Conservation (phyloP, 2,329 filamentous ascomycete species). For the Helotiales sp. region DNA sequence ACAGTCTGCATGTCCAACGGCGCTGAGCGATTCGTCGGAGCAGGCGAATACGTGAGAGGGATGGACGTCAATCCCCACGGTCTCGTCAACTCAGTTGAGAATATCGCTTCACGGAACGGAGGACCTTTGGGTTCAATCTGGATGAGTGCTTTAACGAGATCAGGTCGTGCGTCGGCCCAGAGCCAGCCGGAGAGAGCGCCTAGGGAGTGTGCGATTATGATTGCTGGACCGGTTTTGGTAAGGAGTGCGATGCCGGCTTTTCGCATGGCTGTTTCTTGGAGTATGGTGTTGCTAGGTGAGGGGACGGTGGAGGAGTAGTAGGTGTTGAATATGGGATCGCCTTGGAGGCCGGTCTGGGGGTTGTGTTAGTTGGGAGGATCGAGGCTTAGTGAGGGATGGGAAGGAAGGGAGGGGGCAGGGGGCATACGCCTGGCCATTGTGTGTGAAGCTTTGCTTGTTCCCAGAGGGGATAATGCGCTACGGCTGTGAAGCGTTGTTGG, state of each 20-base stretch:
- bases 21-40: slow-evolving; percentile 44
- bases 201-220: slow-evolving; percentile 48
- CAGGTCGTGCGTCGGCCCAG: slow-evolving; percentile 49
- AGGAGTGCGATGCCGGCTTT: slow-evolving; percentile 47
- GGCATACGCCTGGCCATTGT: slow-evolving; percentile 47
- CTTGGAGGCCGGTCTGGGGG: slow-evolving; percentile 31
- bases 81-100: slow-evolving; percentile 40
- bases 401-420: neutral
- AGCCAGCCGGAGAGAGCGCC: slow-evolving; percentile 51
- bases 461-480: slow-evolving; percentile 32
- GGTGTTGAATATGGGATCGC: slow-evolving; percentile 36
- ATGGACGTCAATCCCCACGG: slow-evolving; percentile 55
- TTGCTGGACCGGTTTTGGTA: slow-evolving; percentile 29
- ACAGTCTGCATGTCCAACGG: slow-evolving; percentile 45
- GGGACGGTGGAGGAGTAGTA: slow-evolving; percentile 49
- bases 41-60: slow-evolving; percentile 54
- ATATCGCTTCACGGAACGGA: slow-evolving; percentile 52
- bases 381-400: too few relatives aligned
- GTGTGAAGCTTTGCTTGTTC: slow-evolving; percentile 47
- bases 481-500: slow-evolving; percentile 40
- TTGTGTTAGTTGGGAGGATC: too few relatives aligned
- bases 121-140: slow-evolving; percentile 54
- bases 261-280: slow-evolving; percentile 47
- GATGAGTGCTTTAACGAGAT: slow-evolving; percentile 49
- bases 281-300: slow-evolving; percentile 43